Evolutionary conservation across 805 yeast genomes (phyloP), one percentile per base, ranked within the genome.

Genomic region (Candida ascalaphidarum): DNA sequence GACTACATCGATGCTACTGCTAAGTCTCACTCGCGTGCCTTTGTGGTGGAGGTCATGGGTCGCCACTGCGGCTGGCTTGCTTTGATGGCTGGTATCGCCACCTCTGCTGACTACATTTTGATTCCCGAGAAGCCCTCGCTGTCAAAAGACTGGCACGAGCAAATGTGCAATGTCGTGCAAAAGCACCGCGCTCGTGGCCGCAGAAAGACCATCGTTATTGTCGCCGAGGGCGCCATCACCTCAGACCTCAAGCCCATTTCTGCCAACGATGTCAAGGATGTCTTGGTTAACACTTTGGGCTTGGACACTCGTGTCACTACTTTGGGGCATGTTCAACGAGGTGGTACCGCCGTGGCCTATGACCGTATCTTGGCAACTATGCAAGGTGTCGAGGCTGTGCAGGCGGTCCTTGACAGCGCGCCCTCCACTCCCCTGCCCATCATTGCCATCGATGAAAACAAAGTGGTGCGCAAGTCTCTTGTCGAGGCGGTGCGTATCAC

Each of bases 21-120:
- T 11, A 75, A 82, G 41, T 89, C 97, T 3, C 98, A 92, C 56
- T 84, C 95, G 10, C 75, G 98, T 49, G 98, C 98, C 6, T 92
- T 92, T 54, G 96, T 92, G 24, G 82, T 92, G 34, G 98, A 92
- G 55, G 98, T 92, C 22, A 92, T 92, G 98, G 98, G 98, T 37
- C 77, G 98, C 51, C 96, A 92, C 56, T 92, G 98, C 68, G 98
- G 98, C 38, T 92, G 98, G 98, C 71, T 92, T 44, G 97, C 94
- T 2, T 65, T 92, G 43, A 88, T 86, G 92, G 94, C 98, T 4
- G 98, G 97, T 49, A 79, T 89, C 36, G 86, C 97, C 24, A 84
- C 96, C 17, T 82, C 92, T 46, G 97, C 98, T 3, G 98, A 92
- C 60, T 86, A 76, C 53, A 81, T 86, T 34, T 79, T 92, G 46